phyloP scores from a whole-genome alignment of 169 alveolate species.

The Cryptosporidium sp. region DNA sequence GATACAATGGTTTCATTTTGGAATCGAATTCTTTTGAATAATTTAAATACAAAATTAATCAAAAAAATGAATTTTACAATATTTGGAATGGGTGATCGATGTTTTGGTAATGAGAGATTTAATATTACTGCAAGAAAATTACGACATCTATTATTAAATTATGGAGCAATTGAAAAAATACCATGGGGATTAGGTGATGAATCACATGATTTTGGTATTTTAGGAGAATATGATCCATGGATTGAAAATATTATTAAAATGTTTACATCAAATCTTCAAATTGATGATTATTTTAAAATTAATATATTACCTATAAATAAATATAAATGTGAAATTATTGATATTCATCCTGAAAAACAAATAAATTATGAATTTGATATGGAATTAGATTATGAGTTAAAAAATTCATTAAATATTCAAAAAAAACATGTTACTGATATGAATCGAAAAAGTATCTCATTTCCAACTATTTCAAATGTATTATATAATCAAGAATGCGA shows the following conservation, averaged over 20 bases:
- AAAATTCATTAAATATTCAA: conserved; percentile 10
- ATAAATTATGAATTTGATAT: conserved; percentile 18
- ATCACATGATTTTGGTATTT: conserved; percentile 69
- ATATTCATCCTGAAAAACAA: background rate
- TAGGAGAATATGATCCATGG: conserved; percentile 76
- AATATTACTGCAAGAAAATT: conserved; percentile 62
- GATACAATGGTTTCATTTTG: conserved; percentile 66
- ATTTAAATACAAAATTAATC: conserved; percentile 9
- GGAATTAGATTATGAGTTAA: conserved; percentile 13
- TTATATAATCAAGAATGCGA: conserved; percentile 25
- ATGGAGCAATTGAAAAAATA: conserved; percentile 37
- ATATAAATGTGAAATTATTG: conserved; percentile 3
- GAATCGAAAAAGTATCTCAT: background rate
- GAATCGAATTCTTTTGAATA: conserved; percentile 47
- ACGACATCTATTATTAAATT: conserved; percentile 23
- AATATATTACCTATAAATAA: background rate
- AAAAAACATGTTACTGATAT: background rate
- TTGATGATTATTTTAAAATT: background rate
- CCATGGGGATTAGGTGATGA: conserved; percentile 76
- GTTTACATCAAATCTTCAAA: background rate
- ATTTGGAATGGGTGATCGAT: conserved; percentile 73
- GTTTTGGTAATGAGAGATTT: conserved; percentile 67
- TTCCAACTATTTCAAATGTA: conserved; percentile 22
- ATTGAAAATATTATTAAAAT: conserved; percentile 23
- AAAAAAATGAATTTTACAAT: conserved; percentile 31